Evolutionary conservation across 148 eudicot species (phyloP).

Genomic region (Fagopyrum tataricum): DNA sequence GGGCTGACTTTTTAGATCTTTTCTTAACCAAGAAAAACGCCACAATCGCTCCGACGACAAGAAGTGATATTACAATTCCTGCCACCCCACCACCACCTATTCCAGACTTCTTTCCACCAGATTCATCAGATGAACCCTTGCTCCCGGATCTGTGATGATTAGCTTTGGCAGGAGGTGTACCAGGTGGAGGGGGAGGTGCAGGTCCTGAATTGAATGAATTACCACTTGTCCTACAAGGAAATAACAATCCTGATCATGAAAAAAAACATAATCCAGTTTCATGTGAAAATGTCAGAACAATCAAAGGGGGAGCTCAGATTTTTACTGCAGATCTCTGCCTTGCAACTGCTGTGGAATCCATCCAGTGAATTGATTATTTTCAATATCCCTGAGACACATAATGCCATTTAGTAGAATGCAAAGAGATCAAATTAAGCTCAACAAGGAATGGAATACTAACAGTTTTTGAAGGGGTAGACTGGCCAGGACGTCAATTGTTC

Average conservation of each 20-base stretch:
- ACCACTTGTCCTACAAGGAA: constrained; percentile 48
- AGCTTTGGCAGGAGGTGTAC: constrained; percentile 34
- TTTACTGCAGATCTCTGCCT: constrained; percentile 37
- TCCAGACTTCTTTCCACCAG: constrained; percentile 57
- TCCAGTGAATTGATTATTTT: constrained; percentile 79
- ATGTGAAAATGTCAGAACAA: background rate
- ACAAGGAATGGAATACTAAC: constrained; percentile 39
- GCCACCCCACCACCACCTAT: constrained; percentile 72
- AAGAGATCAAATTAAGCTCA: background rate
- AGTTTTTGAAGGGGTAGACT: constrained; percentile 67
- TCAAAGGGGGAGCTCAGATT: background rate
- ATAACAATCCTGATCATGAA: background rate
- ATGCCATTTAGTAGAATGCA: background rate
- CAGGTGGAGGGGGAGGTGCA: constrained; percentile 97
- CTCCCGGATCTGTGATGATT: constrained; percentile 34
- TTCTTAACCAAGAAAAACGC: constrained; percentile 65
- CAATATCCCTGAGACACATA: constrained; percentile 51
- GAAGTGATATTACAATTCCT: constrained; percentile 67
- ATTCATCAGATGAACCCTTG: constrained; percentile 24
- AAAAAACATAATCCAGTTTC: background rate
- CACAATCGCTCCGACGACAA: constrained; percentile 61
- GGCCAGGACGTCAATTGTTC: constrained; percentile 83
- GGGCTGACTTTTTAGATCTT: constrained; percentile 52
- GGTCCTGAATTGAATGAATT: constrained; percentile 76
- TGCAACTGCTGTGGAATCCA: constrained; percentile 76